Percentiles rank a stretch among this genome's conserved stretches.
Conservation (phyloP, 106 monocot genomes). For the Platanthera guangdongensis region DNA sequence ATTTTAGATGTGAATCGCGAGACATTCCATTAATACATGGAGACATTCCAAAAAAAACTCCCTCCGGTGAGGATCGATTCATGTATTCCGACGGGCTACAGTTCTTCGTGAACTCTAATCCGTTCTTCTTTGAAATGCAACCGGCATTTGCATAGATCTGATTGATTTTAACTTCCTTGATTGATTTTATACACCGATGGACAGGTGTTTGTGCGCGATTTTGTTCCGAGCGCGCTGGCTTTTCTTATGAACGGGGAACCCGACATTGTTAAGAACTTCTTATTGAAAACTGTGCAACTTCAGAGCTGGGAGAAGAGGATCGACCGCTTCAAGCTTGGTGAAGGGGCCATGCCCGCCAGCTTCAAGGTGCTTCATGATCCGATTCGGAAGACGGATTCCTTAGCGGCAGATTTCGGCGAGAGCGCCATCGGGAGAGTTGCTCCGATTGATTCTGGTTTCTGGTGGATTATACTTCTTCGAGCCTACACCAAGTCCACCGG, state of each 20-base stretch:
- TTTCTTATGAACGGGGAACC: constrained; percentile 64
- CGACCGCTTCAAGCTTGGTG: constrained; percentile 55
- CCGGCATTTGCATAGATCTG: neutral
- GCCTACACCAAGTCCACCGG: constrained; percentile 66
- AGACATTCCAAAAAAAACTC: too few relatives aligned
- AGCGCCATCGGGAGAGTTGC: constrained; percentile 64
- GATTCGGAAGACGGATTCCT: constrained; percentile 31
- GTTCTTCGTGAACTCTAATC: too few relatives aligned
- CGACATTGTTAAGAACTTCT: constrained; percentile 52
- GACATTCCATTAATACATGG: too few relatives aligned
- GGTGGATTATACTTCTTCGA: constrained; percentile 59
- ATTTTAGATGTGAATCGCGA: neutral
- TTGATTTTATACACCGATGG: neutral
- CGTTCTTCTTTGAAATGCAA: too few relatives aligned
- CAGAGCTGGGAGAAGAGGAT: constrained; percentile 62
- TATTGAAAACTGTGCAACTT: constrained; percentile 47
- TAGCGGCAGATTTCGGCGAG: constrained; percentile 60
- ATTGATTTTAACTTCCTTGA: neutral
- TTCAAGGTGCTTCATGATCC: constrained; percentile 67
- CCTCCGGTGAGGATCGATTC: too few relatives aligned
- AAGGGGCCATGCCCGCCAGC: constrained; percentile 66
- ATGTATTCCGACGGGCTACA: too few relatives aligned
- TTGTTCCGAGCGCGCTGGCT: constrained; percentile 54
- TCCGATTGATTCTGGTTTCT: constrained; percentile 64
- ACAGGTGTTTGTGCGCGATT: constrained; percentile 43